Conservation (phyloP, 441 rosid genomes). For the Euphorbia schlechtendalii region DNA sequence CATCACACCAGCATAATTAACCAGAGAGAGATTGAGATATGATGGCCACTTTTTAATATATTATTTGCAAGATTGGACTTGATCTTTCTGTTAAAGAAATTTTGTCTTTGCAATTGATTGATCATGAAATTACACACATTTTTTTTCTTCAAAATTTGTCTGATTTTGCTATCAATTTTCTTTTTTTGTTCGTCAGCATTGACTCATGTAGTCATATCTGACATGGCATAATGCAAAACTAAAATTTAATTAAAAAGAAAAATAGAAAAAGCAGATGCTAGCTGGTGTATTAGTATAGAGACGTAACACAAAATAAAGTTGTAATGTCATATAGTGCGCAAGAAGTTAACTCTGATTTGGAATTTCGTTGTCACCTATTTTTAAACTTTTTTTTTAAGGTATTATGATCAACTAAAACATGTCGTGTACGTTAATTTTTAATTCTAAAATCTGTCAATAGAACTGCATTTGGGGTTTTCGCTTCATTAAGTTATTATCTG, state of each 20-base stretch:
- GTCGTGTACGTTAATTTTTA: neutral
- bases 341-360: conserved; percentile 1
- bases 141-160: neutral
- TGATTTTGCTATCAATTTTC: neutral
- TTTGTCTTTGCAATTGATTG: neutral
- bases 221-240: too few species aligned
- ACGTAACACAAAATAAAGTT: neutral
- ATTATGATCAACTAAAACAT: neutral
- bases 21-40: too few species aligned
- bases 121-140: neutral
- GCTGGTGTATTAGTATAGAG: neutral
- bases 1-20: too few species aligned
- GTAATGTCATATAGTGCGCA: conserved; percentile 1
- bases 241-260: neutral
- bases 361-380: neutral
- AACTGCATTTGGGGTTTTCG: too few species aligned
- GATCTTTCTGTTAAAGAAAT: conserved; percentile 12
- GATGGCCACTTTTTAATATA: neutral
- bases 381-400: neutral
- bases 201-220: too few species aligned
- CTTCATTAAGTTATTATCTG: too few species aligned
- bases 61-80: neutral
- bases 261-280: neutral
- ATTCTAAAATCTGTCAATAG: too few species aligned
- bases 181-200: too few species aligned